Conservation (phyloP, 2,329 filamentous ascomycete genomes). For the Rhexocercosporidium sp. region DNA sequence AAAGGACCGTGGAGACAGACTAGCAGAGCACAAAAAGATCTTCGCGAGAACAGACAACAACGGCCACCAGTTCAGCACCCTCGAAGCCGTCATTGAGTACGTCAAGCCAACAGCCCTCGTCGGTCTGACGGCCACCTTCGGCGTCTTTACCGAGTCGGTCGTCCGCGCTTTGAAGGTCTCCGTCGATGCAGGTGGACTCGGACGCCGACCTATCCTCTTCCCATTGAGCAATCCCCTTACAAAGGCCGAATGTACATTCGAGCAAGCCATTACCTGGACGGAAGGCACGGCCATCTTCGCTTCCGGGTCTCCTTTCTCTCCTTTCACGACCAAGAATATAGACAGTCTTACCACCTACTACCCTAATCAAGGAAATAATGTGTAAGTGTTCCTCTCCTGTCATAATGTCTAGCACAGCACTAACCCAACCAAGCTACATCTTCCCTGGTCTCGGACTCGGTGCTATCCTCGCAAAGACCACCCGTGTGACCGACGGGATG, state of each 20-base stretch:
- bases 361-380: conserved; percentile 83
- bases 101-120: conserved; percentile 95
- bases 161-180: conserved; percentile 72
- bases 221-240: conserved; percentile 94
- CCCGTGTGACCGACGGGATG: conserved; percentile 90
- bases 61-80: conserved; percentile 73
- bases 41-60: conserved; percentile 69
- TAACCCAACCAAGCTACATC: conserved; percentile 73
- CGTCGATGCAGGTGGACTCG: conserved; percentile 66
- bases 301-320: conserved; percentile 89
- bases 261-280: conserved; percentile 89
- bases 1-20: conserved; percentile 87
- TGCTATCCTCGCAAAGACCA: conserved; percentile 87
- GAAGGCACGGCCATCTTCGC: conserved; percentile 93
- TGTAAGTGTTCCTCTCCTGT: conserved; percentile 62
- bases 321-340: conserved; percentile 67
- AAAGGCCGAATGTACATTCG: conserved; percentile 97
- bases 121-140: conserved; percentile 91
- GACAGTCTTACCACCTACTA: conserved; percentile 70
- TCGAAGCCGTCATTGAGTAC: conserved; percentile 91
- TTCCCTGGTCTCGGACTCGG: conserved; percentile 96
- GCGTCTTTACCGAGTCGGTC: conserved; percentile 89
- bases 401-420: conserved; percentile 65
- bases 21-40: conserved; percentile 87
- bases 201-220: conserved; percentile 89